Evolutionary conservation across 164 flowering plant species (phyloP).

Genomic region (Pachysandra terminalis): DNA sequence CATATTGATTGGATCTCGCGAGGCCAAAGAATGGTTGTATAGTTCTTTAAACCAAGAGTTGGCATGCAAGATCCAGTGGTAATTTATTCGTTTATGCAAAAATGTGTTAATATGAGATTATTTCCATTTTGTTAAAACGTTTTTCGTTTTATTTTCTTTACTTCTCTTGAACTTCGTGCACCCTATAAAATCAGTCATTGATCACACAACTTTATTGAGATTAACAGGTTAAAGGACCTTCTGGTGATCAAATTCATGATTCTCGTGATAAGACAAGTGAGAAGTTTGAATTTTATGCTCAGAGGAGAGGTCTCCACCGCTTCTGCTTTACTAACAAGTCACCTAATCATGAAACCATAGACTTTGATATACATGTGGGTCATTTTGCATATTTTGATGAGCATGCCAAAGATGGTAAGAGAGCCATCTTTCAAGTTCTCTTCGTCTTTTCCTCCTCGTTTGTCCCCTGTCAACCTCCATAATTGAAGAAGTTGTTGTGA

Average conservation of each 20-base stretch:
- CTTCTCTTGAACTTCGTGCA: not conserved
- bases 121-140: no score
- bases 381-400: conserved; percentile 48
- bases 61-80: no score
- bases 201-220: conserved; percentile 8
- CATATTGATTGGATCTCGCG: no score
- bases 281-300: conserved; percentile 74
- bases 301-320: conserved; percentile 65
- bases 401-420: conserved; percentile 69
- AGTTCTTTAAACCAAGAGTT: no score
- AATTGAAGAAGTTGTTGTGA: not conserved
- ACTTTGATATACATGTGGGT: conserved; percentile 54
- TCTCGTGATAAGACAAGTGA: conserved; percentile 73
- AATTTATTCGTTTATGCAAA: no score
- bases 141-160: not conserved
- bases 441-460: not conserved
- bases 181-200: not conserved
- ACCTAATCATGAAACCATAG: conserved; percentile 60
- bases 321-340: conserved; percentile 83
- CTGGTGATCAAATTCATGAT: conserved; percentile 82
- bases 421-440: not conserved
- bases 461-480: no score
- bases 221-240: conserved; percentile 85
- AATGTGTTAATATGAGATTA: no score
- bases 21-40: no score